Evolutionary conservation across 2,329 filamentous ascomycete species (phyloP).

Genomic region (Aspergillus pseudoviridinutans): DNA sequence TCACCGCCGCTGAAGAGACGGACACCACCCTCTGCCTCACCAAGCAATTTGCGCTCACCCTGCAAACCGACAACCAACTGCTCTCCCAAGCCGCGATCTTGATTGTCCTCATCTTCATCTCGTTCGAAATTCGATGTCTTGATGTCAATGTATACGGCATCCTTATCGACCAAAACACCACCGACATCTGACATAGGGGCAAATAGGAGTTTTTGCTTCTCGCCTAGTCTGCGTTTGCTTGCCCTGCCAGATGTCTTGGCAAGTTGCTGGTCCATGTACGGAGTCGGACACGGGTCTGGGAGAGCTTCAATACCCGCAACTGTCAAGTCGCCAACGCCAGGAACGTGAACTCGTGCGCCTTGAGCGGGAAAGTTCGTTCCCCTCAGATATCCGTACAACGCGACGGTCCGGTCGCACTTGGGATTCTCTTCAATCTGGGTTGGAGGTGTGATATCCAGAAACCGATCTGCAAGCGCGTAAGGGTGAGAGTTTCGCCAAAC

Average conservation of each 20-base stretch:
- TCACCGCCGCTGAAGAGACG: constrained; percentile 79
- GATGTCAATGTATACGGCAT: constrained; percentile 85
- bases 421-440: constrained; percentile 83
- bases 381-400: constrained; percentile 86
- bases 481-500: constrained; percentile 96
- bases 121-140: constrained; percentile 68
- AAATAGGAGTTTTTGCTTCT: constrained; percentile 95
- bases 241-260: constrained; percentile 82
- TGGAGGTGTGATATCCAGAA: constrained; percentile 91
- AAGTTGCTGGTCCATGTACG: constrained; percentile 79
- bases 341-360: constrained; percentile 84
- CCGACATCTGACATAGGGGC: constrained; percentile 98
- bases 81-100: constrained; percentile 85
- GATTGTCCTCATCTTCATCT: constrained; percentile 56
- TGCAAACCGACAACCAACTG: constrained; percentile 91
- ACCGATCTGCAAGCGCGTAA: constrained; percentile 88
- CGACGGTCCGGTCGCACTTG: constrained; percentile 86
- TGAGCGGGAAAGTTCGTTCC: constrained; percentile 89
- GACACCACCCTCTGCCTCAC: constrained; percentile 76
- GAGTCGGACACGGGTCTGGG: constrained; percentile 93
- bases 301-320: constrained; percentile 79
- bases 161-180: constrained; percentile 91
- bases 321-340: constrained; percentile 84
- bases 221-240: constrained; percentile 74
- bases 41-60: constrained; percentile 73